These are phyloP conservation scores for Fusarium neocosmosporiellum DNA, from an alignment of 2,329 filamentous ascomycete species.

Conservation along the genomic window DNA sequence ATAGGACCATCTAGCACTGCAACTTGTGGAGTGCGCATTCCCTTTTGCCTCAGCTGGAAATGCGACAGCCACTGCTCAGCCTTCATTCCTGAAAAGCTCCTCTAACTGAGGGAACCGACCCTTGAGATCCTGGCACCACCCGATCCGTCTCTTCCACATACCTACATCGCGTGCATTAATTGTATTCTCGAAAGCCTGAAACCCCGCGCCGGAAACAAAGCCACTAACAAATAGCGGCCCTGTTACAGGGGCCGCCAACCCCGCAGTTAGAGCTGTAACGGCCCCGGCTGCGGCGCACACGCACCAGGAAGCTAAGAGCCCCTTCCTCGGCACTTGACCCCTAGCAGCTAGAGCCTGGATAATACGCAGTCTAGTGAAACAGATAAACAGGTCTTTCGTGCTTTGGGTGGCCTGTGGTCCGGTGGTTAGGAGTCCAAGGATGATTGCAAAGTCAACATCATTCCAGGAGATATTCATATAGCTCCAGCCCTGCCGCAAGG, in stretches of 20 bases:
- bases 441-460: conserved; percentile 18
- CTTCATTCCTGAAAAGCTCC: not conserved
- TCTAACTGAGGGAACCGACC: not conserved
- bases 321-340: fast-evolving
- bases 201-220: not conserved
- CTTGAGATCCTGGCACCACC: not conserved
- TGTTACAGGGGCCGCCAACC: not conserved
- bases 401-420: not conserved
- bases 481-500: conserved; percentile 1
- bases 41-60: too few relatives aligned
- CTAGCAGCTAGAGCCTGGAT: not conserved
- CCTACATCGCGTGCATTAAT: not conserved
- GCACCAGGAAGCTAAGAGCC: not conserved
- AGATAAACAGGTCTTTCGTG: not conserved
- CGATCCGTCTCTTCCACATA: not conserved
- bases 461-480: conserved; percentile 22
- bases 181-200: fast-evolving
- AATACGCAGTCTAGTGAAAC: not conserved
- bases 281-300: not conserved
- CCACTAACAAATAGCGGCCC: not conserved
- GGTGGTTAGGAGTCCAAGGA: not conserved
- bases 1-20: too few relatives aligned
- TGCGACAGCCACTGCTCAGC: not conserved
- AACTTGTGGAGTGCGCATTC: too few relatives aligned
- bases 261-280: not conserved